phyloP scores from a whole-genome alignment of 306 rosid genomes.

The Vicia villosa region DNA sequence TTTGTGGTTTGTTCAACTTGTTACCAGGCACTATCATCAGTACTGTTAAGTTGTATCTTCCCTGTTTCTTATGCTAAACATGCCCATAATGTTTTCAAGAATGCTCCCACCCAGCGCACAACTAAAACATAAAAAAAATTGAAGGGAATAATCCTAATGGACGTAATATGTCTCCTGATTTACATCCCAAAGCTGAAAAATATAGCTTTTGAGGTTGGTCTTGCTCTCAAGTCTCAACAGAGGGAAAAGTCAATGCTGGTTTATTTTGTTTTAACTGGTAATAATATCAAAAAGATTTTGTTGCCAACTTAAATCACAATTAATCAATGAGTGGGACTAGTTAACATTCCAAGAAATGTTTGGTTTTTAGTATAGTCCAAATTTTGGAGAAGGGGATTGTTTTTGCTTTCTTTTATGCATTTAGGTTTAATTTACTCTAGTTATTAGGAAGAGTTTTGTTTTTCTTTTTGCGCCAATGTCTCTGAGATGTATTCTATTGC shows the following conservation, averaged over 20 bases:
- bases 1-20: constrained; percentile 15
- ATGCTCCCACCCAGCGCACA: background rate
- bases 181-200: background rate
- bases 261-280: constrained; percentile 10
- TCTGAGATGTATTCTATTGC: no score
- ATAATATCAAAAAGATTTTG: constrained; percentile 12
- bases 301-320: background rate
- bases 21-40: background rate
- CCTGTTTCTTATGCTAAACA: constrained; percentile 6
- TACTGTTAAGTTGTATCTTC: constrained; percentile 13
- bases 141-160: constrained; percentile 16
- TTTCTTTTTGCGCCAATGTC: no score
- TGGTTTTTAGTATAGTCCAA: no score
- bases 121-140: background rate
- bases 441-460: no score
- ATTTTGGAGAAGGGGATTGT: no score
- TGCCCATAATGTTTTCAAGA: constrained; percentile 6
- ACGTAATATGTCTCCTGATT: background rate
- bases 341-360: background rate
- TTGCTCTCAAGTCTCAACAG: constrained; percentile 30
- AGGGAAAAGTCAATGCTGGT: constrained; percentile 2
- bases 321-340: background rate
- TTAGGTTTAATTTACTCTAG: no score
- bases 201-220: background rate
- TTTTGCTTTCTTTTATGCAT: no score